Evolutionary conservation across 2,329 filamentous ascomycete species (phyloP).

Genomic region (Fusarium nematophilum): DNA sequence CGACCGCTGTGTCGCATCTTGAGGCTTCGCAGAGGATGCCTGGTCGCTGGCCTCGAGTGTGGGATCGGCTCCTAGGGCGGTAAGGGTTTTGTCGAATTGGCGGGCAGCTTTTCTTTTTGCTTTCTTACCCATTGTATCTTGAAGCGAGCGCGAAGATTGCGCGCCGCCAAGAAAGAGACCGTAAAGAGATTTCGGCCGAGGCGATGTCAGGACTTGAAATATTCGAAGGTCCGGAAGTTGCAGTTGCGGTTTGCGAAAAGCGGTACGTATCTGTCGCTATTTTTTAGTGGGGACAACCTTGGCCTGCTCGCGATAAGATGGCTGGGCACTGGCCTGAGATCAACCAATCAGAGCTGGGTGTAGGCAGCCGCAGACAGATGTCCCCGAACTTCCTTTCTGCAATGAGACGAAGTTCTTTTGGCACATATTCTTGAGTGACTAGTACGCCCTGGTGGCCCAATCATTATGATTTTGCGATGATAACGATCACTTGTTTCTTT

Average conservation of each 20-base stretch:
- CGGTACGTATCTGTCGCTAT: constrained; percentile 23
- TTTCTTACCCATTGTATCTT: constrained; percentile 42
- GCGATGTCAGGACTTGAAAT: constrained; percentile 7
- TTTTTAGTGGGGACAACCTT: too few relatives aligned
- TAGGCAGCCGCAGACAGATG: too few relatives aligned
- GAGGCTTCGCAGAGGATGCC: constrained; percentile 9
- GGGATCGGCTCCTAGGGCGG: constrained; percentile 29
- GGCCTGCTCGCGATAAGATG: too few relatives aligned
- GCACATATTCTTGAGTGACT: too few relatives aligned
- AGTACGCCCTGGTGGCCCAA: too few relatives aligned
- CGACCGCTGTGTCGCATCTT: constrained; percentile 15
- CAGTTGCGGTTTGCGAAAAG: constrained; percentile 18
- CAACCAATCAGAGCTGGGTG: too few relatives aligned
- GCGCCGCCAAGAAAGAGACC: constrained; percentile 19
- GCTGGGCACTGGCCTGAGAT: too few relatives aligned
- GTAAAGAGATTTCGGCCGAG: constrained; percentile 1
- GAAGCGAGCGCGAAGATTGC: constrained; percentile 15
- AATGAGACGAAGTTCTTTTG: too few relatives aligned
- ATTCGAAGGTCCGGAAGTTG: constrained; percentile 21
- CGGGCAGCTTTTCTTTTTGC: constrained; percentile 29
- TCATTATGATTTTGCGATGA: too few relatives aligned
- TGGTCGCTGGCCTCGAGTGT: constrained; percentile 14
- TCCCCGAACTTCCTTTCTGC: too few relatives aligned
- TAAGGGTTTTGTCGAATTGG: constrained; percentile 30
- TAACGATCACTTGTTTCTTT: background rate